Evolutionary conservation across 208 protist species (phyloP).

Genomic region (Trypanosomatidae sp.): DNA sequence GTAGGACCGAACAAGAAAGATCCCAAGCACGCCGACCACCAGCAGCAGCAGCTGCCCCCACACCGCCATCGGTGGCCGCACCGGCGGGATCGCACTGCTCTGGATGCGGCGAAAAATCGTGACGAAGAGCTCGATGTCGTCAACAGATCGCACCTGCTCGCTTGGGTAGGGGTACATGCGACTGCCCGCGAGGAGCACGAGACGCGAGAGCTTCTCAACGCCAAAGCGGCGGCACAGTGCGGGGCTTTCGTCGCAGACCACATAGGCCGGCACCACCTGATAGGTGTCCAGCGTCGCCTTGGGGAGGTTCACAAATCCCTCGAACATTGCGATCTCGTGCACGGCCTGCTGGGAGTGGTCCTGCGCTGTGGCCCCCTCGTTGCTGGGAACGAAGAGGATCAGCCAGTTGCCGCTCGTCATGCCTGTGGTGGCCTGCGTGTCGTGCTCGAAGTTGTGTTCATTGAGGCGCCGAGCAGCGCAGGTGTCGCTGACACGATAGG

Average conservation of each 20-base stretch:
- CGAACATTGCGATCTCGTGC: constrained; percentile 15
- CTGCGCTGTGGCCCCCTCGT: constrained; percentile 15
- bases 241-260: constrained; percentile 26
- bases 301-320: constrained; percentile 14
- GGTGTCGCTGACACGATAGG: constrained; percentile 7
- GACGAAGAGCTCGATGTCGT: constrained; percentile 28
- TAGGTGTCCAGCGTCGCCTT: constrained; percentile 7
- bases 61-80: constrained; percentile 1
- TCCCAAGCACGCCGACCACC: constrained; percentile 11
- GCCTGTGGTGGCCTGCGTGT: constrained; percentile 20
- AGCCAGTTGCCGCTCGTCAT: constrained; percentile 35
- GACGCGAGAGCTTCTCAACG: neutral
- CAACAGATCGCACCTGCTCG: constrained; percentile 12
- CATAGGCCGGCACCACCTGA: constrained; percentile 26
- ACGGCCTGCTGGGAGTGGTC: constrained; percentile 14
- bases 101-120: constrained; percentile 23
- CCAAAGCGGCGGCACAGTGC: constrained; percentile 18
- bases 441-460: constrained; percentile 19
- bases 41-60: constrained; percentile 20
- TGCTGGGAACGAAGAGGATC: constrained; percentile 27
- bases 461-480: constrained; percentile 14
- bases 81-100: constrained; percentile 21
- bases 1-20: constrained; percentile 20
- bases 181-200: constrained; percentile 10
- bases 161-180: constrained; percentile 21